Evolutionary conservation across 2,329 filamentous ascomycete genomes (phyloP).

Genomic region (Colletotrichum eleusines): DNA sequence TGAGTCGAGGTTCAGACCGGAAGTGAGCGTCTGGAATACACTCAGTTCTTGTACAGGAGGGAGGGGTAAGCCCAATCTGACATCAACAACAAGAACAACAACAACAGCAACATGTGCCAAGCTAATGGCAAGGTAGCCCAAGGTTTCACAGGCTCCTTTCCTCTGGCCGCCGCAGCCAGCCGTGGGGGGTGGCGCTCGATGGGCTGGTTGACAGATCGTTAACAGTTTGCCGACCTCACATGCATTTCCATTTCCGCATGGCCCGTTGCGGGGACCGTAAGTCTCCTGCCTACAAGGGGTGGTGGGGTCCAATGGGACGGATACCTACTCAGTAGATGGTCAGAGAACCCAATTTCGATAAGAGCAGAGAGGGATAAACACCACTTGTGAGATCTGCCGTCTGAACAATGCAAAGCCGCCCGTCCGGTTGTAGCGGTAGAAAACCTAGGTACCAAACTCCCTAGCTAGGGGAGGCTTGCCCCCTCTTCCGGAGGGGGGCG

Average conservation of each 20-base stretch:
- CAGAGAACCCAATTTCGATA: not conserved
- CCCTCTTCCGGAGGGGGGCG: not conserved
- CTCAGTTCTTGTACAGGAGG: constrained; percentile 33
- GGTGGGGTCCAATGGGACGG: constrained; percentile 26
- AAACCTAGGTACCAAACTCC: too few relatives aligned
- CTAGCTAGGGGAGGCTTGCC: constrained; percentile 9
- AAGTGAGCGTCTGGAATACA: constrained; percentile 6
- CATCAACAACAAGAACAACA: constrained; percentile 39
- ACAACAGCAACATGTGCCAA: constrained; percentile 40
- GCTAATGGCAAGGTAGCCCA: constrained; percentile 33
- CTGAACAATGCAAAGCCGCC: constrained; percentile 17
- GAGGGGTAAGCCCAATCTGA: constrained; percentile 34
- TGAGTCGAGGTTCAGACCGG: not conserved
- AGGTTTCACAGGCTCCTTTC: constrained; percentile 30
- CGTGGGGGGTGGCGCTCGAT: constrained; percentile 11
- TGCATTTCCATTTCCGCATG: constrained; percentile 32
- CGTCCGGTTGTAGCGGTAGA: constrained; percentile 37
- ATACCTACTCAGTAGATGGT: too few relatives aligned
- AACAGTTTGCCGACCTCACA: constrained; percentile 33
- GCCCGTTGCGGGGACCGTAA: constrained; percentile 32
- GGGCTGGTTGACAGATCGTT: constrained; percentile 20
- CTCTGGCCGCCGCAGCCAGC: constrained; percentile 20
- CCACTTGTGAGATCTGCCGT: constrained; percentile 23
- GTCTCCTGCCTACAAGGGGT: constrained; percentile 18
- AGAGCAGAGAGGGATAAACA: constrained; percentile 1